Evolutionary conservation across 2,329 filamentous ascomycete species (phyloP).

Genomic region (Talaromyces amestolkiae): DNA sequence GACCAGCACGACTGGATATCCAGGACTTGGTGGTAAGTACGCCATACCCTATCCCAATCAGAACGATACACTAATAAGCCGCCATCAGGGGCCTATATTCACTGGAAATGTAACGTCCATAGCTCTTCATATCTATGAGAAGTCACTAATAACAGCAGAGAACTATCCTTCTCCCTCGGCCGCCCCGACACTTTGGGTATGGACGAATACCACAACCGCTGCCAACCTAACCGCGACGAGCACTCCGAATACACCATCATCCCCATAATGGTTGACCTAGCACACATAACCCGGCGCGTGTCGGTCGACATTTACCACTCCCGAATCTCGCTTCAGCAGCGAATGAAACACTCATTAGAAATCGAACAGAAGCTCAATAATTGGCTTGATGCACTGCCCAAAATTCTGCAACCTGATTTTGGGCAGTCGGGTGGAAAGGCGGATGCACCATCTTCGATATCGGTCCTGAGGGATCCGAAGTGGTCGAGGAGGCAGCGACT

Average conservation of each 20-base stretch:
- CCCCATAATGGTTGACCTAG: slow-evolving; percentile 42
- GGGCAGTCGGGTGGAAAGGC: not conserved
- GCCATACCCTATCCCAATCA: not conserved
- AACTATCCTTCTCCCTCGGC: slow-evolving; percentile 43
- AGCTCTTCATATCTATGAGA: too few species aligned
- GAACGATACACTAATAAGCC: not conserved
- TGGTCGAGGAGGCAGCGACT: not conserved
- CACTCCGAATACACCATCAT: slow-evolving; percentile 39
- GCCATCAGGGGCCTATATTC: not conserved
- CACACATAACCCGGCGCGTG: slow-evolving; percentile 41
- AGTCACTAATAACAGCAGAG: slow-evolving; percentile 20
- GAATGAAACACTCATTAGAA: not conserved
- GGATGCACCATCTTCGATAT: not conserved
- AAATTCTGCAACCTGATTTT: not conserved
- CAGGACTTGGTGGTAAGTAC: slow-evolving; percentile 46
- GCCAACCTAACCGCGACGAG: slow-evolving; percentile 35
- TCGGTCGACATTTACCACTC: slow-evolving; percentile 43
- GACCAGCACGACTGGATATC: slow-evolving; percentile 41
- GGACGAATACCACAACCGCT: slow-evolving; percentile 50
- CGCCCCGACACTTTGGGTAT: slow-evolving; percentile 50
- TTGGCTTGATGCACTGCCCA: not conserved
- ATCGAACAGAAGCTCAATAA: not conserved
- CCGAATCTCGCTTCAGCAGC: slow-evolving; percentile 16
- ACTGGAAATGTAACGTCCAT: not conserved
- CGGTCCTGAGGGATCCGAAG: not conserved